Base-by-base conservation (phyloP, 148 eudicot species). In the Silene conica region DNA sequence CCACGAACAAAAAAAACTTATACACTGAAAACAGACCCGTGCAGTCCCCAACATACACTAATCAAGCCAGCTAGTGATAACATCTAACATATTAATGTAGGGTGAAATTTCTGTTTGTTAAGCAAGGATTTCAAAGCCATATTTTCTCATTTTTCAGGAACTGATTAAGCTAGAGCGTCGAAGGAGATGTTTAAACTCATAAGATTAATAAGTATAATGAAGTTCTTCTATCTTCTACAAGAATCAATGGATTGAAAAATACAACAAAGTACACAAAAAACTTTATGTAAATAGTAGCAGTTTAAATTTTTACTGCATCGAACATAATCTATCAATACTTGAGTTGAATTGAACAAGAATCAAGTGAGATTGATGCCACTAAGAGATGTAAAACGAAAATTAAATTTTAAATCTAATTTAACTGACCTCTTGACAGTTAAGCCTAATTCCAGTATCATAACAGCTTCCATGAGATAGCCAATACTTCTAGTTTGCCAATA, bases 401-500 rank as follows among this genome's bases (percentile, higher is more conserved):
- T 50, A 46, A 31, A 26, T 38, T 14, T 23, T 5, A 25, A n/a
- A 4, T 22, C 59, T 45, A 25, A 67, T 48, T 58, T 52, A 70
- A 63, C 89, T 76, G 71, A 93, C 98, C 98, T 91, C 83, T 89
- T 81, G 77, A 91, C 78, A 73, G 83, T 77, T 78, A 94, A 86
- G 50, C 98, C 98, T 26, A 94, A 83, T 82, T 94, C 98, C 83
- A 91, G 82, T 67, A 91, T 76, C 96, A 91, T 89, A 68, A 94
- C 79, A 13, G 97, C 79, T 84, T 91, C 98, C 82, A 94, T 77
- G 84, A 91, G 78, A 88, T 94, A 94, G 46, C 98, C 97, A 70
- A 83, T 73, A 80, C 83, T 72, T 75, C 83, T 81, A 56, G 90
- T 94, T 74, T 86, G 91, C 98, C 98, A 94, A 76, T 85, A 94